A percentile compares a stretch with the other conserved stretches of the same genome.
phyloP scores from a whole-genome alignment of 306 rosid genomes.

The Cucurbita pepo region DNA sequence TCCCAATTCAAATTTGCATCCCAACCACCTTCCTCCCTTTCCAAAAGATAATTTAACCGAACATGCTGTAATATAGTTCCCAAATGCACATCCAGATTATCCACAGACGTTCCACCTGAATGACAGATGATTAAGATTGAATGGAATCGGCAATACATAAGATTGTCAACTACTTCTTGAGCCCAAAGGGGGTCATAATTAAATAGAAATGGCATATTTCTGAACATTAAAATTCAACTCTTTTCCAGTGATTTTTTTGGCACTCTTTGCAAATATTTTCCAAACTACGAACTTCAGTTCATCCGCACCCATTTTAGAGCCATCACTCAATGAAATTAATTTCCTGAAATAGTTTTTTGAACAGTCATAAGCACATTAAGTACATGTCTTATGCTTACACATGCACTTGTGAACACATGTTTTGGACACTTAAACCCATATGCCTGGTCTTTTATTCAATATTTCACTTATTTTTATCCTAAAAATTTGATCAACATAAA shows the following conservation, averaged over 20 bases:
- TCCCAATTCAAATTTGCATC: constrained; percentile 88
- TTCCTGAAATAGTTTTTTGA: neutral
- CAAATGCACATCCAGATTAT: constrained; percentile 47
- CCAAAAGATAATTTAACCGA: constrained; percentile 83
- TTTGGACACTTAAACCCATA: neutral
- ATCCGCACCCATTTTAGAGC: neutral
- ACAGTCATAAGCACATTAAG: neutral
- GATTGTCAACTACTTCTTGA: neutral
- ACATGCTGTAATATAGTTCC: constrained; percentile 69
- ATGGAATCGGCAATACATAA: neutral
- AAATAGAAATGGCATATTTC: neutral
- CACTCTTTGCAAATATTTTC: neutral
- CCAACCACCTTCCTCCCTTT: constrained; percentile 72
- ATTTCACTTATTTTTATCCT: neutral
- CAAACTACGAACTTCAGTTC: neutral
- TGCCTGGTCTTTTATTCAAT: neutral
- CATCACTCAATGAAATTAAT: neutral
- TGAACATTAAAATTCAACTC: neutral
- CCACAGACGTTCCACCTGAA: constrained; percentile 35
- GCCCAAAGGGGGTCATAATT: neutral
- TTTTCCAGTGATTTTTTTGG: neutral
- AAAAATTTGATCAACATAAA: neutral
- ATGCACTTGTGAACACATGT: neutral
- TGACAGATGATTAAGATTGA: neutral
- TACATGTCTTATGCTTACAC: neutral